Conservation (phyloP, 805 yeast species). For the Myxozyma sirexii region DNA sequence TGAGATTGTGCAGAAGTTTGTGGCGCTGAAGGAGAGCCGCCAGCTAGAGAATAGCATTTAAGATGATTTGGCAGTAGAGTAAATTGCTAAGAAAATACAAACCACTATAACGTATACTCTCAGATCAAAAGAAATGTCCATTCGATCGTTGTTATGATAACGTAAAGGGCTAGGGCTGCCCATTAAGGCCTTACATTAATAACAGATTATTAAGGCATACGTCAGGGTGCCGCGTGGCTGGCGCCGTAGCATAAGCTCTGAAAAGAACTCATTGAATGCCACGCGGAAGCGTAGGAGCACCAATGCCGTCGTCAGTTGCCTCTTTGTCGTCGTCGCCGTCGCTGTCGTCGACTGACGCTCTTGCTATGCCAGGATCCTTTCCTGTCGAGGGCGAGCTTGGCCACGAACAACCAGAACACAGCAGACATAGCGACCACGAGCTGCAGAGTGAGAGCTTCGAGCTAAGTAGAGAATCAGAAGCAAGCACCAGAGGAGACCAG, state of each 20-base stretch:
- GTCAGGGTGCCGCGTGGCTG: conserved; percentile 11
- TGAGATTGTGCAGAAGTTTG: conserved; percentile 69
- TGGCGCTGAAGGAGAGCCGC: conserved; percentile 67
- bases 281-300: background rate
- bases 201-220: no score
- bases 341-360: background rate
- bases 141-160: no score
- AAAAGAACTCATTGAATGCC: background rate
- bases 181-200: no score
- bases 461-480: background rate
- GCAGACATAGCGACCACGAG: background rate
- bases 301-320: background rate
- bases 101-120: no score
- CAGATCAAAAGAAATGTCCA: no score
- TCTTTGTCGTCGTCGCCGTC: conserved; percentile 6
- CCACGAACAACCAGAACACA: background rate
- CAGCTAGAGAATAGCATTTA: conserved; percentile 54
- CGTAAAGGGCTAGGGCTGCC: no score
- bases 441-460: background rate
- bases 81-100: no score
- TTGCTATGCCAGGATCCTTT: conserved; percentile 15
- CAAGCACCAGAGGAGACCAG: background rate
- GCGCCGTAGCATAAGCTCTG: background rate
- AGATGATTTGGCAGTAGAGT: no score
- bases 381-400: background rate